Conservation (phyloP, 371 early-diverging fungal species). For the Basidiobolus meristosporus region DNA sequence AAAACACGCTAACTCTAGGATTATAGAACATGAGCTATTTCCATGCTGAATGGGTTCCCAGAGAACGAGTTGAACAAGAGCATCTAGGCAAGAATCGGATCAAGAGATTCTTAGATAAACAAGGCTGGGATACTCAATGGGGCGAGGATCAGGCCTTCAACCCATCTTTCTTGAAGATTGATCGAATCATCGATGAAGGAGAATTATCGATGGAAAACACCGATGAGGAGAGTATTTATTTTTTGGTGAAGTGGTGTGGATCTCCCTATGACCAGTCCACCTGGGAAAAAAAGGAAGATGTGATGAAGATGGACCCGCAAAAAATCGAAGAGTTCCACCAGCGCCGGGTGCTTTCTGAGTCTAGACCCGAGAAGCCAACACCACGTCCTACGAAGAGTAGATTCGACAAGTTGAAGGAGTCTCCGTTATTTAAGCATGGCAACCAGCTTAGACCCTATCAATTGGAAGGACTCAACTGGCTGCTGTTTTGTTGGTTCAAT, state of each 20-base stretch:
- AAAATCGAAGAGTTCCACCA: slow-evolving; percentile 21
- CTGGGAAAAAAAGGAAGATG: slow-evolving; percentile 64
- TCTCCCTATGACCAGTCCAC: slow-evolving; percentile 74
- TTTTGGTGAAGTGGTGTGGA: slow-evolving; percentile 82
- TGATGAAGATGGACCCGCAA: slow-evolving; percentile 21
- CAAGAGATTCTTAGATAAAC: no score
- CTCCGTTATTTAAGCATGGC: slow-evolving; percentile 44
- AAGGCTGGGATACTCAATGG: no score
- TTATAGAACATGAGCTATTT: no score
- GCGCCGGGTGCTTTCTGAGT: no score
- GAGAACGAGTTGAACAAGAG: no score
- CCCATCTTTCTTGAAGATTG: slow-evolving; percentile 29
- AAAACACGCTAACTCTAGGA: no score
- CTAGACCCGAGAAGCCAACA: slow-evolving; percentile 18
- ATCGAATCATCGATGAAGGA: slow-evolving; percentile 75
- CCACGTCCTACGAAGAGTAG: slow-evolving; percentile 24
- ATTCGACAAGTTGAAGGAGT: slow-evolving; percentile 39
- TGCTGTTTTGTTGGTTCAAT: slow-evolving; percentile 47
- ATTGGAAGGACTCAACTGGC: no score
- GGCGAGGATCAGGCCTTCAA: slow-evolving; percentile 36
- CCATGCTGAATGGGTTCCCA: no score
- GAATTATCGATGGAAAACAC: slow-evolving; percentile 30
- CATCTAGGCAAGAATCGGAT: no score
- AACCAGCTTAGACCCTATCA: slow-evolving; percentile 48
- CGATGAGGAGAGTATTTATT: slow-evolving; percentile 36